Base-by-base conservation (phyloP, 2,329 filamentous ascomycete species). In the Ustulina deusta region DNA sequence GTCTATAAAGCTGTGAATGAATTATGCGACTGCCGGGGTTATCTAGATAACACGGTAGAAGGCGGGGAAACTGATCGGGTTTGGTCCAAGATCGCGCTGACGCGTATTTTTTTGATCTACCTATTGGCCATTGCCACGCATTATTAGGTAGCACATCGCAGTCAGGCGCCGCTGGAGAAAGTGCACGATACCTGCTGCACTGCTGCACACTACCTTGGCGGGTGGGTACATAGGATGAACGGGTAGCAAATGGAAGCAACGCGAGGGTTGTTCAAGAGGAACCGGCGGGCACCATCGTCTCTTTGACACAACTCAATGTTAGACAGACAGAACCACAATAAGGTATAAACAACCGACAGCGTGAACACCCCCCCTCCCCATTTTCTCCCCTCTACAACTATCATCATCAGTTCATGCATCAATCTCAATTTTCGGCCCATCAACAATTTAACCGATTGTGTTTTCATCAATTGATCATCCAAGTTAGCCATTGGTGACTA, bases 401-500 rank as follows among this genome's bases (percentile, higher is more conserved):
- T 55, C 27, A 70, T 59, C 32, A 67, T 67, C 67, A 66, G 54
- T 58, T 61, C 27, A 32, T 67, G 63, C 69, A 70, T 71, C 59
- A 51, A 68, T 67, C 55, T 64, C 60, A 40, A 15, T 49, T 63
- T 65, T 64, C 44, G 59, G 56, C 67, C 67, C 65, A 65, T 67
- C 65, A 62, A 65, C 68, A 70, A 51, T 68, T 69, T 61, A 62
- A 62, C 65, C 34, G 25, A 59, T 65, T 66, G 63, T 34, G 25
- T 42, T n/a, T 38, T 61, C 58, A 44, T 58, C 62, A 59, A 63
- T 68, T 65, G 62, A 60, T 63, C 58, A 55, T 62, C 40, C n/a
- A n/a, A n/a, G n/a, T 48, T 63, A 51, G 60, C 69, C 70, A 69
- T 71, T 69, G 49, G 60, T 38, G 52, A 55, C 56, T 44, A 54